Conservation (phyloP, 352 stramenopile genomes). For the Blastocystis sp. region DNA sequence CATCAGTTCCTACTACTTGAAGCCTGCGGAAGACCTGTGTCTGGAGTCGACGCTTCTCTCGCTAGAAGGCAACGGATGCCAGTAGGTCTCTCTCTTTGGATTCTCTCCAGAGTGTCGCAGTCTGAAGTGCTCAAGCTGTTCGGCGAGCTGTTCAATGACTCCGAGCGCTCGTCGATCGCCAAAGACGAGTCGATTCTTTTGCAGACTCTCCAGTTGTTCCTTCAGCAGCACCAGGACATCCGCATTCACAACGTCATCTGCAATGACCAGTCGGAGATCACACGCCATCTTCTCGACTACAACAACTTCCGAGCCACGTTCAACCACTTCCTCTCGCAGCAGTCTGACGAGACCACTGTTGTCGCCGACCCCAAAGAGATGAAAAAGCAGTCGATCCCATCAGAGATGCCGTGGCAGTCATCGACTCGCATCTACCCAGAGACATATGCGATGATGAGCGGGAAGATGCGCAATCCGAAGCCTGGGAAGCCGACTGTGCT, state of each 20-base stretch:
- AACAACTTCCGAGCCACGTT: not conserved
- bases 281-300: not conserved
- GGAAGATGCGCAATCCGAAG: not conserved
- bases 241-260: slow-evolving; percentile 9
- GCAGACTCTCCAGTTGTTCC: slow-evolving; percentile 25
- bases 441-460: not conserved
- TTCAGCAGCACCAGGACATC: slow-evolving; percentile 42
- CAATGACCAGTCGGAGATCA: not conserved
- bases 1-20: slow-evolving; percentile 14
- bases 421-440: not conserved
- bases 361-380: not conserved
- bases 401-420: not conserved
- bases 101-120: not conserved
- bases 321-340: not conserved
- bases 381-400: not conserved
- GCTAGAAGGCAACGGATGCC: not conserved
- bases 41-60: not conserved
- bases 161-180: not conserved
- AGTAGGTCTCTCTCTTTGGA: not conserved
- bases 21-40: not conserved
- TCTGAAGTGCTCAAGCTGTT: not conserved
- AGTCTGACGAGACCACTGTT: not conserved
- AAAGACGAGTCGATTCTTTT: slow-evolving; percentile 12
- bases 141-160: slow-evolving; percentile 1
- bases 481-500: slow-evolving; percentile 59